These are phyloP conservation scores for Claviceps cyperi DNA, from an alignment of 2,329 filamentous ascomycete species.

Conservation along the genomic window DNA sequence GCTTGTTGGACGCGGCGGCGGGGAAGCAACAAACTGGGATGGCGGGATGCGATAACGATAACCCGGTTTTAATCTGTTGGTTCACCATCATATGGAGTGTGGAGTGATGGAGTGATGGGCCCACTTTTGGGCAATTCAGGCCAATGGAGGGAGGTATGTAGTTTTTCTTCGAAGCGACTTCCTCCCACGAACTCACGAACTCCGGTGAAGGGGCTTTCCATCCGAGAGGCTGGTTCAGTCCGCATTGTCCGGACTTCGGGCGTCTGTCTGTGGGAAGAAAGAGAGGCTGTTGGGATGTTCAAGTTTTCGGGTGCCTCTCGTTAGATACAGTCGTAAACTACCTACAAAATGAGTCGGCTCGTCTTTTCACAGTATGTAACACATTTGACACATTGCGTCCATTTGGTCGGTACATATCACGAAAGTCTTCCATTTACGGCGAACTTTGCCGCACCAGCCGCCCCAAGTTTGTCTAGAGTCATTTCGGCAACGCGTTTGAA, in stretches of 20 bases:
- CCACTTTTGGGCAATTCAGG: not conserved
- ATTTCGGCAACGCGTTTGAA: constrained; percentile 61
- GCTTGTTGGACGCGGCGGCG: constrained; percentile 6
- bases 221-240: not conserved
- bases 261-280: not conserved
- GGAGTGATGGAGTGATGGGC: not conserved
- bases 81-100: no score
- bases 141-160: not conserved
- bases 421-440: constrained; percentile 1
- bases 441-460: constrained; percentile 6
- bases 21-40: constrained; percentile 10
- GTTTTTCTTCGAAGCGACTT: not conserved
- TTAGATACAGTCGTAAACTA: not conserved
- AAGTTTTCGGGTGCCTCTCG: not conserved
- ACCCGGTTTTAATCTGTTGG: constrained; percentile 12
- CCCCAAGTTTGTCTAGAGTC: constrained; percentile 26
- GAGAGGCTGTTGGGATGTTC: not conserved
- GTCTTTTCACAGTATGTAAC: no score
- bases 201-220: not conserved
- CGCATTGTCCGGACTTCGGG: no score
- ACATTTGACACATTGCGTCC: not conserved
- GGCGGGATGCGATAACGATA: constrained; percentile 27
- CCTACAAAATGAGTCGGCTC: not conserved
- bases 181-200: no score
- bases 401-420: not conserved